Percentiles rank a stretch among this genome's conserved stretches.
Conservation (phyloP, 495 filamentous ascomycete species). For the Recurvomyces mirabilis region DNA sequence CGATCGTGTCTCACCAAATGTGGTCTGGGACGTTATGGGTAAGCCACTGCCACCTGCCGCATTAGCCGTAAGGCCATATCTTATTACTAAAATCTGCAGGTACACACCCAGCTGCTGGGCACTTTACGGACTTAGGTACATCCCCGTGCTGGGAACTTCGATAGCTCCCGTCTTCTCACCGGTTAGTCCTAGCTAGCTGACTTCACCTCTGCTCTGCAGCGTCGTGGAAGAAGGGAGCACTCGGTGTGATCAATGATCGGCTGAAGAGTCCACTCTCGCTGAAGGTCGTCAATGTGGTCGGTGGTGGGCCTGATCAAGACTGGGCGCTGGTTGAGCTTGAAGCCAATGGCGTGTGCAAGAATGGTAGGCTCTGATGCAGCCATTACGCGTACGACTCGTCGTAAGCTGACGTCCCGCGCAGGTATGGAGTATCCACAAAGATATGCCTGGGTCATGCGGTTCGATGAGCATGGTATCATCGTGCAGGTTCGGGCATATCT, state of each 20-base stretch:
- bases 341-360: slow-evolving; percentile 15
- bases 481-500: slow-evolving; percentile 20
- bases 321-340: slow-evolving; percentile 18
- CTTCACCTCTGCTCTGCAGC: not conserved
- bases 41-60: not conserved
- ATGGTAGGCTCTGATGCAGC: slow-evolving; percentile 7
- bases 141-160: not conserved
- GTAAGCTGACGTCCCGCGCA: not conserved
- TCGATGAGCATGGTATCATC: slow-evolving; percentile 16
- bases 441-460: slow-evolving; percentile 18
- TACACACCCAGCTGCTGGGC: slow-evolving; percentile 20
- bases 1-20: slow-evolving; percentile 17
- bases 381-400: not conserved
- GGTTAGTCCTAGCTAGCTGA: too few relatives aligned
- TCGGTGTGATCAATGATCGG: slow-evolving; percentile 11
- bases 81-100: not conserved
- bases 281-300: slow-evolving; percentile 12
- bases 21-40: slow-evolving; percentile 23
- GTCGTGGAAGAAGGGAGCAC: slow-evolving; percentile 13
- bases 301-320: slow-evolving; percentile 13
- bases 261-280: slow-evolving; percentile 6
- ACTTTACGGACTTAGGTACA: slow-evolving; percentile 16
- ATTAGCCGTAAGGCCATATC: not conserved
- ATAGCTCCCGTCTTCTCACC: not conserved
- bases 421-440: slow-evolving; percentile 18